These are phyloP conservation scores for Saccharomyces hybrid DNA, from an alignment of 1,139 yeast genomes.

Conservation along the genomic window DNA sequence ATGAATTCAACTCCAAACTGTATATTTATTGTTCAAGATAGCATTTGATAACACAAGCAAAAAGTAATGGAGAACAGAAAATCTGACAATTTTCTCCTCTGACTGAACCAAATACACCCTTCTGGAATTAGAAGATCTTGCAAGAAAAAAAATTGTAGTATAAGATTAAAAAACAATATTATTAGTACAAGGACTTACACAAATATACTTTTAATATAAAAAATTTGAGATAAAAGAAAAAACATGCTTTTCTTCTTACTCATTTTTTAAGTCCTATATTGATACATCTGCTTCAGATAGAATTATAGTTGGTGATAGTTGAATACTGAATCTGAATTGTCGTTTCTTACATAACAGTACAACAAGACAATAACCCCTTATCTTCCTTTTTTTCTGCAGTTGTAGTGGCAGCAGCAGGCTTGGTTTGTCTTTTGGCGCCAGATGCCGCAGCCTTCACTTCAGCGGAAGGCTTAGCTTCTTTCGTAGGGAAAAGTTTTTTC, in stretches of 20 bases:
- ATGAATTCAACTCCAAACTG: neutral
- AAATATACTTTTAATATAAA: conserved; percentile 1
- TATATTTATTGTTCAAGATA: neutral
- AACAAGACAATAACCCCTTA: conserved; percentile 18
- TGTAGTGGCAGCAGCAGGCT: conserved; percentile 6
- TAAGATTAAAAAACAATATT: neutral
- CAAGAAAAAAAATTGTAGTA: neutral
- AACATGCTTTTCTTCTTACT: neutral
- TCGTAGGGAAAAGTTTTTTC: conserved; percentile 12
- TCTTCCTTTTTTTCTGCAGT: conserved; percentile 10
- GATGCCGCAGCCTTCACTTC: conserved; percentile 7
- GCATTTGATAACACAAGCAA: neutral
- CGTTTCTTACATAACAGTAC: conserved; percentile 20
- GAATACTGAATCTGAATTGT: neutral
- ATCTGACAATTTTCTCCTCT: neutral
- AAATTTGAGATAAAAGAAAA: neutral
- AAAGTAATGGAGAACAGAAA: neutral
- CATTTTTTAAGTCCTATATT: neutral
- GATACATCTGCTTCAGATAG: neutral
- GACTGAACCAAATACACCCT: neutral
- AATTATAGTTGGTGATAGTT: neutral
- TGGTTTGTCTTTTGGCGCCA: conserved; percentile 7
- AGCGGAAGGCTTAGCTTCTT: conserved; percentile 2
- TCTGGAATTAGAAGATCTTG: neutral
- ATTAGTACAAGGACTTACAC: neutral